A percentile compares a stretch with the other conserved stretches of the same genome.
phyloP scores from a whole-genome alignment of 805 yeast genomes.

The Candida peoriensis region DNA sequence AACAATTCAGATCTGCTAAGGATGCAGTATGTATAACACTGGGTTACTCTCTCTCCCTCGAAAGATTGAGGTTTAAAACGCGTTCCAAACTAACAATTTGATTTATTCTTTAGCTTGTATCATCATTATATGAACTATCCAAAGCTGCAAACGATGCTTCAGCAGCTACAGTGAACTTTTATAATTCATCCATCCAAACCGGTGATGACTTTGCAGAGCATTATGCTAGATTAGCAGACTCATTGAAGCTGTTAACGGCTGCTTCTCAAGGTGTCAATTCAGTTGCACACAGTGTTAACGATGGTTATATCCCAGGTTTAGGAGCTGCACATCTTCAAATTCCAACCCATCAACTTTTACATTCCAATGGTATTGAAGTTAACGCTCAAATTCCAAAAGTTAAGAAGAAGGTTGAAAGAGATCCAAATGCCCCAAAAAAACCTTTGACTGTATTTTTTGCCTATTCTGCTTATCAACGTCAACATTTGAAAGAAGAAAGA shows the following conservation, averaged over 20 bases:
- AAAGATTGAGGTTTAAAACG: no score
- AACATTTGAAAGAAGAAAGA: conserved; percentile 65
- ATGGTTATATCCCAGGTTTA: conserved; percentile 6
- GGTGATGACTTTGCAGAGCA: conserved; percentile 42
- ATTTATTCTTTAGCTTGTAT: conserved; percentile 53
- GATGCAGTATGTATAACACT: conserved; percentile 17
- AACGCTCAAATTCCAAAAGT: conserved; percentile 17
- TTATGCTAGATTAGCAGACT: conserved; percentile 37
- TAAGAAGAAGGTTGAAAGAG: conserved; percentile 55
- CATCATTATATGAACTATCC: conserved; percentile 75
- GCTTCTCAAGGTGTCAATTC: conserved; percentile 29
- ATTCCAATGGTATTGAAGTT: conserved; percentile 11
- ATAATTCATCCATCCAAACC: conserved; percentile 49
- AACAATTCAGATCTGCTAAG: conserved; percentile 22
- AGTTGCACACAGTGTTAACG: conserved; percentile 17
- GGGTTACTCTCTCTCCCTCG: background rate
- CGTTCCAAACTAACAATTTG: conserved; percentile 2
- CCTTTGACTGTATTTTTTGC: conserved; percentile 86
- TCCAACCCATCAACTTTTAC: conserved; percentile 21
- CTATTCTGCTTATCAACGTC: conserved; percentile 71
- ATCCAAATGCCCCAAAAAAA: conserved; percentile 94
- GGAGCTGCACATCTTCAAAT: conserved; percentile 10
- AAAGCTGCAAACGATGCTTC: conserved; percentile 87
- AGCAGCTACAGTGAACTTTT: conserved; percentile 70
- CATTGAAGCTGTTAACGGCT: conserved; percentile 34